Conservation (phyloP, 805 yeast genomes). For the Cephaloascus fragrans region DNA sequence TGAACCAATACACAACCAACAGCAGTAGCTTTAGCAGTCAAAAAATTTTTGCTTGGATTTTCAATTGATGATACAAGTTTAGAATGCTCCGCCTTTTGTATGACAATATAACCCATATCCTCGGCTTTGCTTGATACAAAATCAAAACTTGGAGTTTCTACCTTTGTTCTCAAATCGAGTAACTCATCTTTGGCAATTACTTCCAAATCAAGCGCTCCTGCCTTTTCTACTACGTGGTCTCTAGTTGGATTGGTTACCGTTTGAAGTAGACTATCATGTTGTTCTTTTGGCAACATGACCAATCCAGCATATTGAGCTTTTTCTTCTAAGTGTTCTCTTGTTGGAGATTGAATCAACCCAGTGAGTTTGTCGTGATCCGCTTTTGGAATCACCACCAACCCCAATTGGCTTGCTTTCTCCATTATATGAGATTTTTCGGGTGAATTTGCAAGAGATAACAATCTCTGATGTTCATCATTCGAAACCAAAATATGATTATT, state of each 20-base stretch:
- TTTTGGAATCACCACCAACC: not conserved
- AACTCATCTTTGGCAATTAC: not conserved
- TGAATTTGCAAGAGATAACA: constrained; percentile 3
- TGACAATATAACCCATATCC: not conserved
- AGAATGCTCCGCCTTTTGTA: not conserved
- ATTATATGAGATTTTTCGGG: constrained; percentile 5
- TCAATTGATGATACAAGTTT: not conserved
- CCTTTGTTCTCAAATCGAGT: not conserved
- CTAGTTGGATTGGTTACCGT: constrained; percentile 17
- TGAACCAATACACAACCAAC: constrained; percentile 6
- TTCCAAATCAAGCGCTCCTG: constrained; percentile 1
- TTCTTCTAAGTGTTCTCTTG: constrained; percentile 6
- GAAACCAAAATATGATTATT: constrained; percentile 1
- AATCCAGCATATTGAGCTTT: constrained; percentile 10
- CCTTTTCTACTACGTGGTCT: constrained; percentile 11
- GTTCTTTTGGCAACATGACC: constrained; percentile 8
- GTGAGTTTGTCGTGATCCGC: not conserved
- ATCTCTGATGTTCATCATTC: not conserved
- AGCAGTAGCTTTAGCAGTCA: constrained; percentile 10
- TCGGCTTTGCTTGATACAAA: not conserved
- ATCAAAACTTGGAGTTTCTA: not conserved
- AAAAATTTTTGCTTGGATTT: constrained; percentile 7
- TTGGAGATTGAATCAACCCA: constrained; percentile 5
- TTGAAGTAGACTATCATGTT: constrained; percentile 7
- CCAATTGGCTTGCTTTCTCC: not conserved